These are phyloP conservation scores for Miscanthus lutarioriparius DNA, from an alignment of 176 grass and related monocot species.

Conservation along the genomic window DNA sequence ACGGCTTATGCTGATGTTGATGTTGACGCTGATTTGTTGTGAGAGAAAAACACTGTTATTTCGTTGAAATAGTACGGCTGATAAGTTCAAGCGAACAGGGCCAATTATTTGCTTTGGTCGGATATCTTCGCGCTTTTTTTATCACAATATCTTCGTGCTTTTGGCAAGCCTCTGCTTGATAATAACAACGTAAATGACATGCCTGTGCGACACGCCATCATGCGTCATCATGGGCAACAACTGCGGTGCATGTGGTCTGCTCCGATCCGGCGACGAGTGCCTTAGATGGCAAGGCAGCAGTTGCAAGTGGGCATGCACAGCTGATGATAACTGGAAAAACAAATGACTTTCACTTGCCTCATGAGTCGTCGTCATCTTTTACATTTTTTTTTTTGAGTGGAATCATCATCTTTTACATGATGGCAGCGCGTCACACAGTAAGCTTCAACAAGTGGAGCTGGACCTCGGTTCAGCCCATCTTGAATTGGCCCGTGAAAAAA, in stretches of 20 bases:
- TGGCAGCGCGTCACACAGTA: not conserved
- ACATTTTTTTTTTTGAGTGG: too few species aligned
- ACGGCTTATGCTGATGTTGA: too few species aligned
- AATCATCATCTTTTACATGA: not conserved
- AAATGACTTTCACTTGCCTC: not conserved
- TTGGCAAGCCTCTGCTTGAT: constrained; percentile 15
- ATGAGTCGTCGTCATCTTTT: not conserved
- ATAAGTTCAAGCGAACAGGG: too few species aligned
- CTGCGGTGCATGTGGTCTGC: constrained; percentile 20
- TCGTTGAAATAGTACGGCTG: too few species aligned
- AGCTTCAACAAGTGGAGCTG: not conserved
- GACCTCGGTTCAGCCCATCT: not conserved
- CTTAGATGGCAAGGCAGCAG: constrained; percentile 35
- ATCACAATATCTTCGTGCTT: not conserved
- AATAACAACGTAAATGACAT: not conserved
- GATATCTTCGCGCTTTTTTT: too few species aligned
- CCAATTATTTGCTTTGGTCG: not conserved
- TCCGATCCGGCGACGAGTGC: constrained; percentile 11
- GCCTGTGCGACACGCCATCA: constrained; percentile 19
- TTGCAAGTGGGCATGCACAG: not conserved
- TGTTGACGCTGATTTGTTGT: too few species aligned
- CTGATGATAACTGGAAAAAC: not conserved
- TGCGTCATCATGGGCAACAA: constrained; percentile 41
- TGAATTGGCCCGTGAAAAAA: not conserved
- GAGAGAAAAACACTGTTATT: too few species aligned